Evolutionary conservation across 2,329 filamentous ascomycete genomes (phyloP).

Genomic region (Aureobasidium melanogenum): DNA sequence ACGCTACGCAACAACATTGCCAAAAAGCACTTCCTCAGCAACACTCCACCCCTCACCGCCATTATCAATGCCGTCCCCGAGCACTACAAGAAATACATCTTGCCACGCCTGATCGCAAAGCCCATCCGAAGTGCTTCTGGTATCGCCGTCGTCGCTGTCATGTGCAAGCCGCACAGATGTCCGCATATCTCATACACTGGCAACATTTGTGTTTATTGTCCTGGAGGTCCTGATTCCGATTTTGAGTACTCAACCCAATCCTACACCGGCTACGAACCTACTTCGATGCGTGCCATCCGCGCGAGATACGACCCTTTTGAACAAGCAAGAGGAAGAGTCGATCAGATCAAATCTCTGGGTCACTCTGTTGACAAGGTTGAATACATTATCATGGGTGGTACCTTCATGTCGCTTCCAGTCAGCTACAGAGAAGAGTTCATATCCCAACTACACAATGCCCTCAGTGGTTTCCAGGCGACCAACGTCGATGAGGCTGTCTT

Average conservation of each 20-base stretch:
- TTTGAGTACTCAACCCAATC: constrained; percentile 99
- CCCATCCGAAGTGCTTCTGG: constrained; percentile 92
- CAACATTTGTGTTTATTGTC: constrained; percentile 98
- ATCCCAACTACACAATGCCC: constrained; percentile 87
- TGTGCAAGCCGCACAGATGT: constrained; percentile 98
- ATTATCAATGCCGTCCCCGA: constrained; percentile 99
- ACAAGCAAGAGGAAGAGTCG: constrained; percentile 88
- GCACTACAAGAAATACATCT: constrained; percentile 98
- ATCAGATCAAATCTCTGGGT: constrained; percentile 90
- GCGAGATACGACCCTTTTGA: constrained; percentile 97
- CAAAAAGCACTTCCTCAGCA: constrained; percentile 84
- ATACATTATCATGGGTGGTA: constrained; percentile 99
- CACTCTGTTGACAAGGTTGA: constrained; percentile 99
- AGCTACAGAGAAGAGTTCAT: constrained; percentile 91
- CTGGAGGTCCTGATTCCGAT: constrained; percentile 92
- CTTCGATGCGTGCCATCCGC: constrained; percentile 95
- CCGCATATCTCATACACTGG: constrained; percentile 97
- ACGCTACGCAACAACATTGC: constrained; percentile 74
- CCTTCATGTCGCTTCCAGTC: constrained; percentile 92
- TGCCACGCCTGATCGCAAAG: constrained; percentile 93
- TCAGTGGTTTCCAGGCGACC: constrained; percentile 89
- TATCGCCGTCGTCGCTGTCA: constrained; percentile 96
- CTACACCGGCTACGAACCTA: constrained; percentile 97
- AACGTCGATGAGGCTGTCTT: constrained; percentile 93
- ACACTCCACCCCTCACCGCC: constrained; percentile 83